Evolutionary conservation across 352 stramenopile species (phyloP).

Genomic region (Phytophthora tentaculata): DNA sequence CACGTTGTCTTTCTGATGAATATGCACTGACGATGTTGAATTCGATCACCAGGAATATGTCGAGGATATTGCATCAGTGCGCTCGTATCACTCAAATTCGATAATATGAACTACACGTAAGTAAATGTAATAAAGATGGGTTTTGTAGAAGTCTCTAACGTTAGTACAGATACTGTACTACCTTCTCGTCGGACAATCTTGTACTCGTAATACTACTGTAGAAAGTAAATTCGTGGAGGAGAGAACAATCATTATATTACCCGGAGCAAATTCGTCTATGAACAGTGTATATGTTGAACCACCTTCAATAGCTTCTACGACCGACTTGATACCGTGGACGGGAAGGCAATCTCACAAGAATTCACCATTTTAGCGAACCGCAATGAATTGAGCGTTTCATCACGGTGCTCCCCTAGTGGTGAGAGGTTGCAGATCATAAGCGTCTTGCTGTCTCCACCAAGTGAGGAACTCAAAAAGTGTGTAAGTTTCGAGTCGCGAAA

Average conservation of each 20-base stretch:
- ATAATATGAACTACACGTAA: slow-evolving; percentile 33
- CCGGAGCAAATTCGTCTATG: slow-evolving; percentile 23
- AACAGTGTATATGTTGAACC: slow-evolving; percentile 13
- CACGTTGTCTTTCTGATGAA: background rate
- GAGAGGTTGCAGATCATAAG: slow-evolving; percentile 93
- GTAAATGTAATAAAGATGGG: slow-evolving; percentile 10
- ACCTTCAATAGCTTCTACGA: slow-evolving; percentile 33
- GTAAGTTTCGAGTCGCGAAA: slow-evolving; percentile 93
- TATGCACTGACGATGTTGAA: slow-evolving; percentile 4
- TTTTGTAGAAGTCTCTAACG: background rate
- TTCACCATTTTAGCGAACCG: slow-evolving; percentile 91
- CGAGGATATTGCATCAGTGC: slow-evolving; percentile 44
- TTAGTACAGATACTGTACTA: no score
- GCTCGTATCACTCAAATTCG: slow-evolving; percentile 56
- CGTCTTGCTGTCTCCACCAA: slow-evolving; percentile 89
- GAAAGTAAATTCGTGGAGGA: no score
- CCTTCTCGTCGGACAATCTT: no score
- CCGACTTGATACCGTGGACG: slow-evolving; percentile 59
- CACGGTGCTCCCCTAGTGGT: slow-evolving; percentile 69
- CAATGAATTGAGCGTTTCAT: slow-evolving; percentile 88
- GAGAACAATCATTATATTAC: no score
- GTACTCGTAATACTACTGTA: no score
- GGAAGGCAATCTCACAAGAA: slow-evolving; percentile 84
- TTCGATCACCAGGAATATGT: slow-evolving; percentile 58
- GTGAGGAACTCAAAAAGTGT: slow-evolving; percentile 83